Evolutionary conservation across 2,329 filamentous ascomycete species (phyloP), one percentile per base, ranked within the genome.

Genomic region (Blastomyces parvus): DNA sequence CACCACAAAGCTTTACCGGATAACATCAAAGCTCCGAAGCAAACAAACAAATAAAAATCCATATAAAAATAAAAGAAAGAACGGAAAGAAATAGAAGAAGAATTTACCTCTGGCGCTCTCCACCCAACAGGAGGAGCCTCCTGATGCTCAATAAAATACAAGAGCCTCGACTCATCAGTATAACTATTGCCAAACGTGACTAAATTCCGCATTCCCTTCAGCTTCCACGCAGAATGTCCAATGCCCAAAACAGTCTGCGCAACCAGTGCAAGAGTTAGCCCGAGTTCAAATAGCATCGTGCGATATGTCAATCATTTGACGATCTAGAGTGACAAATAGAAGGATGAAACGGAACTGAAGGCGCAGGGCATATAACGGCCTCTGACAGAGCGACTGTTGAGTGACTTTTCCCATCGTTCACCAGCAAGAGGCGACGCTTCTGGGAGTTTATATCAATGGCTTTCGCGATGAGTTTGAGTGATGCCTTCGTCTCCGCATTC

Each of bases 181-280:
- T 88, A 91, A 74, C 87, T 90, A 73, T 91, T 87, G 14, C 88
- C 88, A 70, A 91, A 91, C 0, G 85, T 81, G 48, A 90, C 82
- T 46, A 90, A 72, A 59, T 84, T 86, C 36, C 84, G 80, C 70
- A 90, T 85, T 46, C 79, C 77, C 40, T 75, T 74, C 50, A 80
- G 69, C 14, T 67, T 65, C 71, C 71, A 73, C 19, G 65, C 25
- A 40, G 55, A 42, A 58, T 42, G 11, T 25, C 27, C 48, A 52
- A 19, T 22, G 9, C 27, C 33, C 22, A 40, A 53, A 13, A 22
- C 40, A 46, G 8, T n/a, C 40, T 33, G 42, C 22, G 27, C 33
- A 38, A 30, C 19, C 40, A 62, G 27, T 38, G 25, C 52, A 46
- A 62, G 38, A n/a, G 52, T 40, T n/a, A 46, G 13, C 1, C 9